Evolutionary conservation across 1,139 yeast species (phyloP), one percentile per base, ranked within the genome.

Genomic region (Candida mesenterica): DNA sequence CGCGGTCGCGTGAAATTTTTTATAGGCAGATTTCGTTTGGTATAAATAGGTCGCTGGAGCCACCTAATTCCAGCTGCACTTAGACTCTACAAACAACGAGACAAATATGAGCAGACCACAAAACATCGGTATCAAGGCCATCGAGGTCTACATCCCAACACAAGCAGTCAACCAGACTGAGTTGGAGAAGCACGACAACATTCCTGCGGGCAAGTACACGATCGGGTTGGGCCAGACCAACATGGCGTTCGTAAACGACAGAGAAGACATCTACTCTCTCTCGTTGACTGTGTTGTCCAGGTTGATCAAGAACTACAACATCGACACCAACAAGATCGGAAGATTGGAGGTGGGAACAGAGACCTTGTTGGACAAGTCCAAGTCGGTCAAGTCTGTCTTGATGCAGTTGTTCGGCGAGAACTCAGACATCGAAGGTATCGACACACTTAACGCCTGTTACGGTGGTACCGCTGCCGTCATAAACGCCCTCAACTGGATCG

Each of bases 341-440:
- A 82, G 99, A 62, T 75, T 94, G 55, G 99, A 94, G 67, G 98
- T 92, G 45, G 99, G 99, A 54, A 94, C 99, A 43, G 99, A 94
- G 71, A 92, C 98, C 36, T 73, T 94, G 54, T 73, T 94, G 55
- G 99, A 94, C 70, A 94, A 92, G 70, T 88, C 97, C 52, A 94
- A 94, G 74, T 86, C 96, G 29, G 96, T 90, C 59, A 94, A 94
- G 72, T 80, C 96, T 29, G 96, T 92, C 33, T 75, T 94, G 65
- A 92, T 90, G 88, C 97, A 90, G 68, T 77, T 94, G 51, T 84
- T 94, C 54, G 90, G 85, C 42, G 94, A 78, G 38, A 92, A 92
- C 72, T 66, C 73, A 52, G 98, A 94, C 59, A 75, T 92, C 50
- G 99, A 94, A 68, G 99, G 99, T 65, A 72, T 94, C 47, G 99